Percentiles rank a stretch among this genome's conserved stretches.
Evolutionary conservation across 2,329 filamentous ascomycete species (phyloP).

Genomic region (Alternaria solani): DNA sequence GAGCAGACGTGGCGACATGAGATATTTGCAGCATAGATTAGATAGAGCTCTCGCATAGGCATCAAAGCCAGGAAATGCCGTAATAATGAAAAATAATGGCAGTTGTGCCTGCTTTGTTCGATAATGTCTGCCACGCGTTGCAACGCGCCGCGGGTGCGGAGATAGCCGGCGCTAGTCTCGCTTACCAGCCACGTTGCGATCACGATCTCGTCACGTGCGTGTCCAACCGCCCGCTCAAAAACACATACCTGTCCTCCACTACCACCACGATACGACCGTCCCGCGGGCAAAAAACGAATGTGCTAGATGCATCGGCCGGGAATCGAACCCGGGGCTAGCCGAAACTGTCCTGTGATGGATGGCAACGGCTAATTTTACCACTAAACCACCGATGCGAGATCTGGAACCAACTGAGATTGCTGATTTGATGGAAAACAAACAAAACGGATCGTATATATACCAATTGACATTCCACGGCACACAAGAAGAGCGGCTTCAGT

Average conservation of each 20-base stretch:
- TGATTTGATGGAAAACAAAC: not conserved
- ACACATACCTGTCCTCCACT: not conserved
- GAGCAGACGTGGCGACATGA: no score
- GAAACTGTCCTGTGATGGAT: slow-evolving; percentile 14
- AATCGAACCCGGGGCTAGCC: slow-evolving; percentile 31
- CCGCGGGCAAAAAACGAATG: not conserved
- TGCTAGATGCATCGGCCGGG: not conserved
- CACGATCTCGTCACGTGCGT: not conserved
- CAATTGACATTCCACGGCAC: rapidly evolving
- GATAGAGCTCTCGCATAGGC: not conserved
- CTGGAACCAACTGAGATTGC: not conserved
- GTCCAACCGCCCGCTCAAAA: not conserved
- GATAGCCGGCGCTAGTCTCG: not conserved
- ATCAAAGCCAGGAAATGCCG: not conserved
- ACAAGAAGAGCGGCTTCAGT: not conserved
- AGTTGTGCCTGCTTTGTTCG: not conserved
- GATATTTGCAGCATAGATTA: not conserved
- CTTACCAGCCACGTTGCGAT: not conserved
- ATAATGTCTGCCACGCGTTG: not conserved
- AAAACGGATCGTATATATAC: rapidly evolving
- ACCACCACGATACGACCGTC: not conserved
- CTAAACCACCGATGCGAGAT: slow-evolving; percentile 28
- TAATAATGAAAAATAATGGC: not conserved
- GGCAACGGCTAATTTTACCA: slow-evolving; percentile 35
- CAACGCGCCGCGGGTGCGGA: not conserved